Conservation (phyloP, 78 protist genomes). For the Chrysochromulina tobinii region DNA sequence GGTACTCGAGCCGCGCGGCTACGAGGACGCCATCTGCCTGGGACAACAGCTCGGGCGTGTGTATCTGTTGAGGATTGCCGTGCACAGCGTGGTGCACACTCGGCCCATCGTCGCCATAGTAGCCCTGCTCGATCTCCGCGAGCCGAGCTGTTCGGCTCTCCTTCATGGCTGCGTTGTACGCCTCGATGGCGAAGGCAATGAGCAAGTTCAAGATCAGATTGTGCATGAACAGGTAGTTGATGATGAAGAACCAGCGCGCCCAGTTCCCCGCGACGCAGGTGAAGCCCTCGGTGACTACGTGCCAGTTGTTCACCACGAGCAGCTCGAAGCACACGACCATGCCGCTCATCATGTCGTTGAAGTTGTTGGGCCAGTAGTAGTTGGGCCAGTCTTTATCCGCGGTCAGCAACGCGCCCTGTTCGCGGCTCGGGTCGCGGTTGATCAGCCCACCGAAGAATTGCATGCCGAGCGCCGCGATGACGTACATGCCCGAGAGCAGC, state of each 20-base stretch:
- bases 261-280: neutral
- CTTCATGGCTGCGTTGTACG: too few relatives aligned
- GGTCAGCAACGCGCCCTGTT: neutral
- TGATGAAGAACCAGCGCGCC: neutral
- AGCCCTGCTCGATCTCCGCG: too few relatives aligned
- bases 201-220: too few relatives aligned
- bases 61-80: too few relatives aligned
- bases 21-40: too few relatives aligned
- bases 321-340: slow-evolving; percentile 41
- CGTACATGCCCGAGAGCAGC: neutral
- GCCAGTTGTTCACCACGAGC: slow-evolving; percentile 57
- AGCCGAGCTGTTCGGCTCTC: too few relatives aligned
- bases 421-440: neutral
- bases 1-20: too few relatives aligned
- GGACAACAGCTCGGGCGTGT: too few relatives aligned
- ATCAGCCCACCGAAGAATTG: slow-evolving; percentile 27
- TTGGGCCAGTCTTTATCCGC: neutral
- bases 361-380: slow-evolving; percentile 21
- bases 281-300: slow-evolving; percentile 28
- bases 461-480: slow-evolving; percentile 17
- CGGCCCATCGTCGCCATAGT: too few relatives aligned
- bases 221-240: neutral
- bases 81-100: too few relatives aligned
- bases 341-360: neutral
- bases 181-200: too few relatives aligned